These are phyloP conservation scores for Sherardia arvensis DNA, from an alignment of 257 asterid genomes.

Conservation along the genomic window DNA sequence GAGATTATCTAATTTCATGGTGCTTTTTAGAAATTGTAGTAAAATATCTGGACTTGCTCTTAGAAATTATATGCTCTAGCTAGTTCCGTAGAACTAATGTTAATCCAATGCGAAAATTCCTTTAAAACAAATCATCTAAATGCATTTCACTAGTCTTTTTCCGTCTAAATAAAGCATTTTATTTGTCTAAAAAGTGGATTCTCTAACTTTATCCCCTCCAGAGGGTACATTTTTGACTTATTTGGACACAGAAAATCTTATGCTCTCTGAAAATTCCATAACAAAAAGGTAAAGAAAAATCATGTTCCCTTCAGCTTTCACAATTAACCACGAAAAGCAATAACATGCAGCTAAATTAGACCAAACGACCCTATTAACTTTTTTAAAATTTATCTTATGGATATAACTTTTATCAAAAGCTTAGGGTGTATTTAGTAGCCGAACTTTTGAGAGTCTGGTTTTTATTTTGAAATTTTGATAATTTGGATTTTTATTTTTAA, in stretches of 20 bases:
- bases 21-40: too few relatives aligned
- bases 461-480: too few relatives aligned
- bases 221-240: neutral
- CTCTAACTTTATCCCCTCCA: neutral
- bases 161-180: neutral
- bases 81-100: neutral
- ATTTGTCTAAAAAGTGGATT: neutral
- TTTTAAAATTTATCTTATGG: too few relatives aligned
- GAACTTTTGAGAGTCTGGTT: too few relatives aligned
- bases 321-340: conserved; percentile 2
- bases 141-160: neutral
- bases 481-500: too few relatives aligned
- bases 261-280: neutral
- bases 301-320: conserved; percentile 1
- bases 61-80: neutral
- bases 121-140: neutral
- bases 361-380: neutral
- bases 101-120: neutral
- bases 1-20: too few relatives aligned
- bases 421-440: too few relatives aligned
- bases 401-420: too few relatives aligned
- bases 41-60: too few relatives aligned
- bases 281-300: neutral
- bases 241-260: neutral
- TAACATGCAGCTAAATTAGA: neutral